Base-by-base conservation (phyloP, 179 eudicot species). In the Patellifolia procumbens region DNA sequence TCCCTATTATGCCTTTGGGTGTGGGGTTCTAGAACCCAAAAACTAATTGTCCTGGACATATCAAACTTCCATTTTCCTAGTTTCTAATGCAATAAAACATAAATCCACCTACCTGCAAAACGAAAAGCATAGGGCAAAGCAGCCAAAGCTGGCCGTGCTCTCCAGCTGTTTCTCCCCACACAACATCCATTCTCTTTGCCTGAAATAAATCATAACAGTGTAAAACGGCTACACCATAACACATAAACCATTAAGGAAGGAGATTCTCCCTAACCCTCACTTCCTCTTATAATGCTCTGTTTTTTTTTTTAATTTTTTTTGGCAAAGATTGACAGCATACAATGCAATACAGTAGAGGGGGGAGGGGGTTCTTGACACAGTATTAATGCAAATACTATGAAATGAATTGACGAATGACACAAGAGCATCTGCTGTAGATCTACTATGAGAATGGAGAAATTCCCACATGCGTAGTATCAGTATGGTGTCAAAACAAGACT, bases 131-230 rank as follows among this genome's bases (percentile, higher is more conserved):
- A 22, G 89, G 89, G 71, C 82, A 80, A 35, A 86, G 80, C 75
- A 86, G 77, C 85, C 84, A 78, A 51, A 86, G 72, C 62, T 86
- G 89, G 48, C 89, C 89, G 60, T 72, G 84, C 77, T 84, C 89
- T 71, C 87, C 89, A 80, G 89, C 84, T 43, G 87, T 80, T 86
- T 86, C 89, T 48, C 89, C 89, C 89, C 89, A 84, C 24, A 86
- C 89, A 75, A 86, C 87, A 78, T 86, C 89, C 89, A 86, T 86
- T 79, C 86, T 78, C 75, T 84, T 86, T 68, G 89, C 89, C 89
- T 86, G 84, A 78, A 72, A 78, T 28, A 65, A 63, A 64, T 77
- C n/a, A 61, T 43, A 32, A 37, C 35, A 74, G 42, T 56, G 66
- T 56, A 20, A 45, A 29, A 59, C 24, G 9, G 9, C n/a, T 46